These are phyloP conservation scores for Neurospora sp. DNA, from an alignment of 495 filamentous ascomycete species.

Conservation along the genomic window DNA sequence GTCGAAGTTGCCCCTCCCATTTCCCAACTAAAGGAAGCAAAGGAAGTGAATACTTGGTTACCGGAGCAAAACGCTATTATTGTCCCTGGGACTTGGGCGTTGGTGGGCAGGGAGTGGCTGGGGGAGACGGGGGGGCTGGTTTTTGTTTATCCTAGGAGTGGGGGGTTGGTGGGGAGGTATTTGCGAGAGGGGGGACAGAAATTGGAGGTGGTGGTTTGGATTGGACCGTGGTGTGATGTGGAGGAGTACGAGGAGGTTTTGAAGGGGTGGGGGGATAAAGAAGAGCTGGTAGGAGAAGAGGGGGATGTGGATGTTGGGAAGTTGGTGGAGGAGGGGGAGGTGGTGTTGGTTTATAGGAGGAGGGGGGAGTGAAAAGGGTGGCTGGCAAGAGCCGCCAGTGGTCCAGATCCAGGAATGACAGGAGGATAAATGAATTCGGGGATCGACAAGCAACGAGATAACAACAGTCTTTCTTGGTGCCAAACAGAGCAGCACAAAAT, in stretches of 20 bases:
- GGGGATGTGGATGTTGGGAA: background rate
- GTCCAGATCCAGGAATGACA: background rate
- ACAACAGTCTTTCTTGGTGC: background rate
- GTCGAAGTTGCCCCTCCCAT: slow-evolving; percentile 6
- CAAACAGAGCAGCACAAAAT: background rate
- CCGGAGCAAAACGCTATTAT: slow-evolving; percentile 4
- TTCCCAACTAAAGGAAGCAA: background rate
- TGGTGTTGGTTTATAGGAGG: slow-evolving; percentile 8
- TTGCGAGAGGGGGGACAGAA: background rate
- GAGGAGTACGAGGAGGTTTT: slow-evolving; percentile 6
- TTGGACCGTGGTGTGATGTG: slow-evolving; percentile 16
- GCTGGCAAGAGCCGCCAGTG: background rate
- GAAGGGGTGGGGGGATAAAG: slow-evolving; percentile 2
- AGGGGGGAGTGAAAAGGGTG: background rate
- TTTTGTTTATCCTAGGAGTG: slow-evolving; percentile 16
- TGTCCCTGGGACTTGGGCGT: slow-evolving; percentile 13
- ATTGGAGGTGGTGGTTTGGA: slow-evolving; percentile 15
- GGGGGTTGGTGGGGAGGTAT: slow-evolving; percentile 9
- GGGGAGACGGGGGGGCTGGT: slow-evolving; percentile 6
- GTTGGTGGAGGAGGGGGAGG: slow-evolving; percentile 14
- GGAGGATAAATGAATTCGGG: background rate
- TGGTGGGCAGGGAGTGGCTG: background rate
- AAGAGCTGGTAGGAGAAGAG: too few species aligned
- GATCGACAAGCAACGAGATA: background rate
- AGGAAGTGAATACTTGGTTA: slow-evolving; percentile 12